These are phyloP conservation scores for Collybia nuda DNA, from an alignment of 768 basidiomycete genomes.

Conservation along the genomic window DNA sequence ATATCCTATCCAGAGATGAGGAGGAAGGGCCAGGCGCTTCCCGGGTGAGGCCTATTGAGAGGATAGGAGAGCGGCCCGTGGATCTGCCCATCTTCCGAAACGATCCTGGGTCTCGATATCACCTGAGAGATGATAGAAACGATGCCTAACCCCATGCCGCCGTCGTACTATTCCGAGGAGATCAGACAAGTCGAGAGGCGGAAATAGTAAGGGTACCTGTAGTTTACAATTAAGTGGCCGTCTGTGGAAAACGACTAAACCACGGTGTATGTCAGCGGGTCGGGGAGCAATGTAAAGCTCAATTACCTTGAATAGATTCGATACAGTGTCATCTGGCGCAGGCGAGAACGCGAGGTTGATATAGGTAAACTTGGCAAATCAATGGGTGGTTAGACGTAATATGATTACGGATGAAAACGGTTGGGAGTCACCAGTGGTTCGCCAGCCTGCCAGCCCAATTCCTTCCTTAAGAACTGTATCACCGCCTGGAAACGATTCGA, in stretches of 20 bases:
- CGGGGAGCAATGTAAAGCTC: not conserved
- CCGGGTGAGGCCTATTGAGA: too few relatives aligned
- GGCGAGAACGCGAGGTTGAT: constrained; percentile 78
- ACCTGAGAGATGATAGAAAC: too few relatives aligned
- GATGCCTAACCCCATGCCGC: constrained; percentile 40
- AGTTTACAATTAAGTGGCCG: constrained; percentile 89
- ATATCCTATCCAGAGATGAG: too few relatives aligned
- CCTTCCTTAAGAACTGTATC: constrained; percentile 86
- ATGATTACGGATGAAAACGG: too few relatives aligned
- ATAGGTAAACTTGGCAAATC: constrained; percentile 52
- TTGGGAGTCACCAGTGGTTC: constrained; percentile 70
- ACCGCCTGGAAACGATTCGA: constrained; percentile 93
- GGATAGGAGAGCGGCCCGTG: too few relatives aligned
- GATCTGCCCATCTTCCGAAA: too few relatives aligned
- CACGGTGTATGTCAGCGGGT: not conserved
- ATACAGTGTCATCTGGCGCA: constrained; percentile 80
- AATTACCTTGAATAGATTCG: constrained; percentile 70
- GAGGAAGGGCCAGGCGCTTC: too few relatives aligned
- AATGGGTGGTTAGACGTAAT: too few relatives aligned
- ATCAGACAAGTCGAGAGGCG: not conserved
- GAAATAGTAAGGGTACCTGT: constrained; percentile 52
- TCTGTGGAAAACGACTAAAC: constrained; percentile 82
- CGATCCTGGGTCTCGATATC: too few relatives aligned
- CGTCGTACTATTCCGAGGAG: constrained; percentile 31
- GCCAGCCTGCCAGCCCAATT: constrained; percentile 80